Evolutionary conservation across 2,329 filamentous ascomycete genomes (phyloP).

Genomic region (Venturia effusa): DNA sequence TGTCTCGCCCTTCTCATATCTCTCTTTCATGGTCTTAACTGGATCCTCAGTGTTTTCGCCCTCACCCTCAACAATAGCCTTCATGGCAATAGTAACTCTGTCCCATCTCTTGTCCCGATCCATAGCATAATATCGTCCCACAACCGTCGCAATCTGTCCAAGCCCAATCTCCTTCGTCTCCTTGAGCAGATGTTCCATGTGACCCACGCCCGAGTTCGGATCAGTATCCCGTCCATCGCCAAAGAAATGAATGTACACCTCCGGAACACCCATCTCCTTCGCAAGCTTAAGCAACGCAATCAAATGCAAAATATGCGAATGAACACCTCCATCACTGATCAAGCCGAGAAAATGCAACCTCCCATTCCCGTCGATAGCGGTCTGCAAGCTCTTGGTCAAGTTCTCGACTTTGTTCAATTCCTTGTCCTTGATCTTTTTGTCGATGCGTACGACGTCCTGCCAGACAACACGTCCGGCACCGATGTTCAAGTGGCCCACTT

Average conservation of each 20-base stretch:
- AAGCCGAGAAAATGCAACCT: slow-evolving; percentile 86
- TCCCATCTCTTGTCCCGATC: slow-evolving; percentile 99
- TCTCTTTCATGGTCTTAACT: slow-evolving; percentile 70
- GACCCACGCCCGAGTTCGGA: slow-evolving; percentile 81
- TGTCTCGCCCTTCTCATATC: slow-evolving; percentile 78
- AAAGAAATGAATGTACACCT: slow-evolving; percentile 99
- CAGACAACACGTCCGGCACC: slow-evolving; percentile 94
- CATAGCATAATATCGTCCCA: slow-evolving; percentile 97
- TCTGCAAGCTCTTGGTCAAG: slow-evolving; percentile 66
- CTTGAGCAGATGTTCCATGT: slow-evolving; percentile 77
- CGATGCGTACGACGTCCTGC: slow-evolving; percentile 94
- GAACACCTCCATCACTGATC: slow-evolving; percentile 92
- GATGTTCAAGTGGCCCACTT: slow-evolving; percentile 98
- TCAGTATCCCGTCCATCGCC: slow-evolving; percentile 96
- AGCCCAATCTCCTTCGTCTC: slow-evolving; percentile 73
- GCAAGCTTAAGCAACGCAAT: slow-evolving; percentile 80
- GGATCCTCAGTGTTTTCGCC: slow-evolving; percentile 79
- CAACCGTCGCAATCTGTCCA: slow-evolving; percentile 83
- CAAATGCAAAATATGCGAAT: slow-evolving; percentile 91
- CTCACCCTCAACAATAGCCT: slow-evolving; percentile 75
- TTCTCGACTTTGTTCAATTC: slow-evolving; percentile 67
- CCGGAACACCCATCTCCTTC: slow-evolving; percentile 74
- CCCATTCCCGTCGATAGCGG: slow-evolving; percentile 78
- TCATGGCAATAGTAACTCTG: slow-evolving; percentile 77
- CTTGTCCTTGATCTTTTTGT: slow-evolving; percentile 78